Evolutionary conservation across 768 basidiomycete genomes (phyloP).

Genomic region (Tricholoma terreum): DNA sequence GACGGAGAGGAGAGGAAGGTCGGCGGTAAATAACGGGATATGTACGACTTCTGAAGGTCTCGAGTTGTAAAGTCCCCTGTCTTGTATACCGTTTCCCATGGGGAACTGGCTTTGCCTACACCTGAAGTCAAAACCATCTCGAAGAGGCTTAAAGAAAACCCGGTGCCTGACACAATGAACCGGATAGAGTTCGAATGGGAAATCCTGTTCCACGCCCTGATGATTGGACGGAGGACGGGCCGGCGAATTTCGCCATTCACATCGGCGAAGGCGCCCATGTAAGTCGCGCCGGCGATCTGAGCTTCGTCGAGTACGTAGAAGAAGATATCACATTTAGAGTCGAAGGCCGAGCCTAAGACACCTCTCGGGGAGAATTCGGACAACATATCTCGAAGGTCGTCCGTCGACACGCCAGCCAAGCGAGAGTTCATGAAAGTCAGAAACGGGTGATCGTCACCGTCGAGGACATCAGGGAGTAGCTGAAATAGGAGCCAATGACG

Average conservation of each 20-base stretch:
- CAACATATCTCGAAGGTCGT: no score
- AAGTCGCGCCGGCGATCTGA: not conserved
- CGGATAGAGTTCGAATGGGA: not conserved
- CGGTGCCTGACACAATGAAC: no score
- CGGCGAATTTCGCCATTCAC: no score
- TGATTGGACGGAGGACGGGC: no score
- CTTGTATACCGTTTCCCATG: not conserved
- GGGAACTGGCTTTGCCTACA: not conserved
- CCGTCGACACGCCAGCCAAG: no score
- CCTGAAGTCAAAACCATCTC: not conserved
- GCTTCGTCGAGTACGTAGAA: not conserved
- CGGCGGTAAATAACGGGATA: not conserved
- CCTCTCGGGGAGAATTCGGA: not conserved
- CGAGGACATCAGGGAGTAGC: not conserved
- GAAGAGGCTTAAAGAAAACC: not conserved
- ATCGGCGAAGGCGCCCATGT: not conserved
- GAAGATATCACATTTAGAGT: not conserved
- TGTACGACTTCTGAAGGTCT: not conserved
- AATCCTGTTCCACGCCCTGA: no score
- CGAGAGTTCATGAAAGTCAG: not conserved
- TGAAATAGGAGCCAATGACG: not conserved
- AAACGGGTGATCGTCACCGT: not conserved
- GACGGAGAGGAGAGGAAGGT: not conserved
- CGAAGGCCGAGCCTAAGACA: not conserved
- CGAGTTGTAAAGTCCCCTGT: not conserved